Percentiles rank a stretch among this genome's conserved stretches.
Evolutionary conservation across 805 yeast genomes (phyloP).

Genomic region (Suhomyces emberorum): DNA sequence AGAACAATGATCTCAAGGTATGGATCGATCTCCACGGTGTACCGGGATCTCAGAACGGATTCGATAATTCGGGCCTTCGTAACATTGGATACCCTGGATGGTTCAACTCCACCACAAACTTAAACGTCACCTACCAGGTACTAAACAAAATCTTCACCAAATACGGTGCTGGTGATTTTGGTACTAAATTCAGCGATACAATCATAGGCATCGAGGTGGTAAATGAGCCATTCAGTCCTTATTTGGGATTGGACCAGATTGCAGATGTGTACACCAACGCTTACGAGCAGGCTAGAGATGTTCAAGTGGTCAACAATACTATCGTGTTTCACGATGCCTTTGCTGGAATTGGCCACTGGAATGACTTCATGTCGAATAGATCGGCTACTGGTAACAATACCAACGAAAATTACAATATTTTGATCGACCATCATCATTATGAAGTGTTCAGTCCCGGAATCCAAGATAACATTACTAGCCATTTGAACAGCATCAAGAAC

Average conservation of each 20-base stretch:
- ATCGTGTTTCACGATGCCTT: constrained; percentile 69
- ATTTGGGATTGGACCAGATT: constrained; percentile 19
- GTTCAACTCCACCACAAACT: constrained; percentile 28
- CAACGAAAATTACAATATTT: constrained; percentile 25
- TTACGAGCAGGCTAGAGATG: constrained; percentile 30
- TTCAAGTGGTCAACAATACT: constrained; percentile 33
- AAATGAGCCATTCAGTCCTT: constrained; percentile 37
- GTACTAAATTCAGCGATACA: constrained; percentile 25
- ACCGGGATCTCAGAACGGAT: constrained; percentile 96
- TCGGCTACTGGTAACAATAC: constrained; percentile 7
- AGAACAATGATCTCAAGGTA: constrained; percentile 57
- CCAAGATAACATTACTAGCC: constrained; percentile 27
- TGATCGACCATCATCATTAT: constrained; percentile 42
- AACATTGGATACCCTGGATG: constrained; percentile 37
- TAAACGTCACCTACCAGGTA: constrained; percentile 29
- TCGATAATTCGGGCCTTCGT: constrained; percentile 77
- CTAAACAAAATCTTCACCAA: constrained; percentile 31
- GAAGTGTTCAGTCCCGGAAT: constrained; percentile 32
- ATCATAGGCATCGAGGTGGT: constrained; percentile 39
- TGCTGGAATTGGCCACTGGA: constrained; percentile 53
- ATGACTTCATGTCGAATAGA: constrained; percentile 35
- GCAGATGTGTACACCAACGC: constrained; percentile 27
- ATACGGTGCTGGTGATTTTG: constrained; percentile 30
- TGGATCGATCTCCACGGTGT: constrained; percentile 96
- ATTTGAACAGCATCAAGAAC: constrained; percentile 27